Base-by-base conservation (phyloP, 2,329 filamentous ascomycete genomes). In the Claviceps quebecensis region DNA sequence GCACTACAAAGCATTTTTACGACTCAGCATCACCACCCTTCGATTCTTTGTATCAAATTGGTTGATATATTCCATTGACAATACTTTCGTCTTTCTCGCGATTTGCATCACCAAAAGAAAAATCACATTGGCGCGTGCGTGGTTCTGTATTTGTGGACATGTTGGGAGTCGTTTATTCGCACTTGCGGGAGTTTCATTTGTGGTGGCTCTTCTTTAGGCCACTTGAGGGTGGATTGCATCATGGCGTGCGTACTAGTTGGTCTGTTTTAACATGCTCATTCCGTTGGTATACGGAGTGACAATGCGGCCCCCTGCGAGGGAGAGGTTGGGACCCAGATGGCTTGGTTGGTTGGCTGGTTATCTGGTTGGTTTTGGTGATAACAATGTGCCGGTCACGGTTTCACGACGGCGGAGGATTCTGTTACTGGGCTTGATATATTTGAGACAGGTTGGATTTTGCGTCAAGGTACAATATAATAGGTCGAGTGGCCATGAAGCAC, bases 1-100 rank as follows among this genome's bases (percentile, higher is more conserved):
- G 56, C 64, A 64, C 58, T 65, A 29, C 43, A 17, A 49, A 66
- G 66, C 64, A 65, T 56, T 56, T 65, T 61, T 40, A 66, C 64
- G 64, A 65, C 56, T 55, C 34, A 39, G 61, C 64, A 67, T 71
- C 71, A 65, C 56, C 56, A 60, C 57, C 60, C 65, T 65, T 66
- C 62, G 57, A 63, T 70, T 69, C 65, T 67, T 34, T 73, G 69
- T 73, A 72, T 65, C 65, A 69, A 16, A 64, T 66, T 65, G 64
- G 60, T 59, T 64, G 58, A 62, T 60, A 57, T 59, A 60, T 60
- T 59, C 11, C 2, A 58, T 60, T 56, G 54, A 54, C 54, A 19
- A 55, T 58, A 54, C 59, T 60, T 56, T 51, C 4, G 13, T 39
- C 39, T 39, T 26, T 22, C 2, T 37, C 22, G 4, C n/a, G 5